Evolutionary conservation across 2,329 filamentous ascomycete species (phyloP), one percentile per base, ranked within the genome.

Genomic region (Aspergillus sp.): DNA sequence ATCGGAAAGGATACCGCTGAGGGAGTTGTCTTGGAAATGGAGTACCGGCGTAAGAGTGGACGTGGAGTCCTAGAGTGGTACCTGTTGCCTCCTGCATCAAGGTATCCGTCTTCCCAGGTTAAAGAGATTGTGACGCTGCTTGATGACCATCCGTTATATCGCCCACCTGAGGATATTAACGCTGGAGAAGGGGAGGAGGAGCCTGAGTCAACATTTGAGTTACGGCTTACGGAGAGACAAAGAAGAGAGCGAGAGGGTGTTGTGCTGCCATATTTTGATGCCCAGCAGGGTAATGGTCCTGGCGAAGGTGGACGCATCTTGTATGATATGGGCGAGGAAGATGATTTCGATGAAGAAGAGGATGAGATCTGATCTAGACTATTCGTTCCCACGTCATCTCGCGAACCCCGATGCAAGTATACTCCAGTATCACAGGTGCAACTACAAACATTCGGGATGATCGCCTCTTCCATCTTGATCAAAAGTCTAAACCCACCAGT

Each of bases 271-370:
- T 98, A 99, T 73, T 97, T 96, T 75, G 95, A 99, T 79, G 95
- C 95, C 22, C 95, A 99, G 81, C 90, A 86, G 53, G 89, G 74
- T 13, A 74, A 79, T 57, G 84, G 83, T 4, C 79, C 85, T 0
- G 93, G 93, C 0, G 91, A 96, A 68, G 93, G 95, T 4, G 95
- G 95, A 0, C 83, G 93, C 60, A 99, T 99, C 64, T 71, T 99
- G 68, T 99, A 99, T 73, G 93, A 98, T 66, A 96, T 98, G 90
- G 93, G 93, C 1, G 85, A 87, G 61, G 95, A 98, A 77, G 95
- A 99, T 75, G 92, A 98, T 72, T 98, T 97, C 77, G 93, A 96
- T 66, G 93, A 96, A 58, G 92, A 96, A 70, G 92, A 97, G 69
- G 93, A 97, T 76, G 93, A 97, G 76, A 92, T 93, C 64, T 93